Conservation (phyloP, 176 grass and related monocot genomes). For the Puccinellia tenuiflora region DNA sequence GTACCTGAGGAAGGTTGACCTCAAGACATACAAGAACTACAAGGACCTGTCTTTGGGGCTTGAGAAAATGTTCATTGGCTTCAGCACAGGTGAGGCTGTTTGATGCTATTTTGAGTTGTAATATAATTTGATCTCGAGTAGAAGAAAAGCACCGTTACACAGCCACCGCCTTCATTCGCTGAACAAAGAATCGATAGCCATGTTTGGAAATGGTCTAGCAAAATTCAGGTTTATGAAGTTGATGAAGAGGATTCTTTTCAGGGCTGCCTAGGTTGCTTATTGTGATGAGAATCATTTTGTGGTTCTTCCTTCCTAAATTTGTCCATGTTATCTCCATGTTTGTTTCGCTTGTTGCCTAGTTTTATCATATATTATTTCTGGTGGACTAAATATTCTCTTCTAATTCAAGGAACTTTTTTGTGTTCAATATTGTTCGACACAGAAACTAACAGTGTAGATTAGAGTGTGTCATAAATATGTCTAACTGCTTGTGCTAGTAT, state of each 20-base stretch:
- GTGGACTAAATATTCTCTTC: not conserved
- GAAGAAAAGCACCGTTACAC: not conserved
- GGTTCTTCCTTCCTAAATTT: not conserved
- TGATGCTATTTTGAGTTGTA: slow-evolving; percentile 5
- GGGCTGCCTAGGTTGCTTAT: not conserved
- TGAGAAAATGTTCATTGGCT: slow-evolving; percentile 84
- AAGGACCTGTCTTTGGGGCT: slow-evolving; percentile 67
- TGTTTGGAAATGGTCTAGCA: not conserved
- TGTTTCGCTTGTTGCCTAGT: not conserved
- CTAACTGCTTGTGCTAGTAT: not conserved
- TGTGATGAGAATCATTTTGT: not conserved
- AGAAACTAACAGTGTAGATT: not conserved
- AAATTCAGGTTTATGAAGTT: not conserved
- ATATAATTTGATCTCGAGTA: not conserved
- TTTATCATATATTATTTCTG: not conserved
- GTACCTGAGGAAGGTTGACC: slow-evolving; percentile 78
- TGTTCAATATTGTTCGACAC: not conserved
- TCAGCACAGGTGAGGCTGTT: slow-evolving; percentile 58
- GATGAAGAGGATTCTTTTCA: not conserved
- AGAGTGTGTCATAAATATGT: not conserved
- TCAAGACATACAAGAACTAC: slow-evolving; percentile 77
- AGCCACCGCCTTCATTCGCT: not conserved
- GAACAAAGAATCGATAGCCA: not conserved
- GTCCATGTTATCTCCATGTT: not conserved
- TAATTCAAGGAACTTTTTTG: not conserved